phyloP scores from a whole-genome alignment of 2,329 filamentous ascomycete genomes.

The Malbranchea zuffiana region DNA sequence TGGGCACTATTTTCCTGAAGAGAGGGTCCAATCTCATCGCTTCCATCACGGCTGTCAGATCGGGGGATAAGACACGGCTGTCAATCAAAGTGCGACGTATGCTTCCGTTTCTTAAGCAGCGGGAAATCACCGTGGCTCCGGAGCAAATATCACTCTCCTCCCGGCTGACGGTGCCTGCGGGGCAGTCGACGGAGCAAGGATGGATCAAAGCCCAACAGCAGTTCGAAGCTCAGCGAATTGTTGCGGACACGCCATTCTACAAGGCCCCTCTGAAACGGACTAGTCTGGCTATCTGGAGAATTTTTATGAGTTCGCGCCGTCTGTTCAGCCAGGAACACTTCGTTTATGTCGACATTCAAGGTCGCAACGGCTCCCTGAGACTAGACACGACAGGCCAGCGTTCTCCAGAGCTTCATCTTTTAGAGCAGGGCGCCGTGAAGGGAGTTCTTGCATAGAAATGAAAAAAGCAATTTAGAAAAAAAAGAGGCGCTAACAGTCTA shows the following conservation, averaged over 20 bases:
- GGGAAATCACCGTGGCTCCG: slow-evolving; percentile 19
- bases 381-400: slow-evolving; percentile 28
- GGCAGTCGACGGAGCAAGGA: slow-evolving; percentile 10
- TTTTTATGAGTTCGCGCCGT: slow-evolving; percentile 28
- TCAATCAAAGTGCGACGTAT: slow-evolving; percentile 28
- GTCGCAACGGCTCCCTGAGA: slow-evolving; percentile 26
- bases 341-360: slow-evolving; percentile 29
- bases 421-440: slow-evolving; percentile 8
- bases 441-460: no score
- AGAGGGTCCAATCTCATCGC: slow-evolving; percentile 50
- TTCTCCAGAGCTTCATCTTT: slow-evolving; percentile 10
- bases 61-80: slow-evolving; percentile 24
- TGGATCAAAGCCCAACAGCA: slow-evolving; percentile 15
- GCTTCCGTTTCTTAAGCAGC: slow-evolving; percentile 30
- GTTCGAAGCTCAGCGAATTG: slow-evolving; percentile 10
- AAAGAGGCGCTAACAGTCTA: no score
- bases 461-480: no score
- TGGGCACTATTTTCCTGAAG: slow-evolving; percentile 51
- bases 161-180: slow-evolving; percentile 22
- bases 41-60: slow-evolving; percentile 42
- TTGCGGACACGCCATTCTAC: slow-evolving; percentile 22
- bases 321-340: slow-evolving; percentile 33
- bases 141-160: slow-evolving; percentile 27
- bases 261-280: slow-evolving; percentile 24
- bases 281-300: slow-evolving; percentile 23